phyloP scores from a whole-genome alignment of 768 basidiomycete species.

The Fomitopsis serialis region DNA sequence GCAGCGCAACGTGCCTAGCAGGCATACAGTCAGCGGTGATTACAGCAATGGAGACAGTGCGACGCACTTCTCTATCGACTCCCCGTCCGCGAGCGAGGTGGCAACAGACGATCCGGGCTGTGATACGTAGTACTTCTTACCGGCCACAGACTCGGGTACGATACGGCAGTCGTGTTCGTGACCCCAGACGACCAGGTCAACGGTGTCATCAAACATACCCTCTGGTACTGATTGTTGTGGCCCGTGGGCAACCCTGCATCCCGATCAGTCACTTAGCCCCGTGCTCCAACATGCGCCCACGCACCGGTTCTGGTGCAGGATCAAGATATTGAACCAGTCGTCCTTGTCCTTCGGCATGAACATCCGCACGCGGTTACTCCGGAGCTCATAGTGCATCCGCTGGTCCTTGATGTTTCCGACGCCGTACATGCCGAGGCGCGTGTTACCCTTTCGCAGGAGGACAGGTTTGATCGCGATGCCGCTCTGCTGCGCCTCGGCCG shows the following conservation, averaged over 20 bases:
- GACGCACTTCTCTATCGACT: conserved; percentile 82
- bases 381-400: conserved; percentile 92
- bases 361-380: conserved; percentile 93
- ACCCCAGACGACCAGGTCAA: conserved; percentile 95
- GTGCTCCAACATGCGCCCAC: conserved; percentile 13
- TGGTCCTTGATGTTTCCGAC: conserved; percentile 96
- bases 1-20: conserved; percentile 81
- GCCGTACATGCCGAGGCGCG: conserved; percentile 88
- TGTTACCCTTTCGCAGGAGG: conserved; percentile 84
- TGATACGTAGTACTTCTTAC: conserved; percentile 85
- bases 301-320: conserved; percentile 95
- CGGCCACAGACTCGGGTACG: conserved; percentile 83
- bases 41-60: neutral
- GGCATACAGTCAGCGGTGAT: conserved; percentile 1
- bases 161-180: conserved; percentile 98
- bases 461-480: conserved; percentile 89
- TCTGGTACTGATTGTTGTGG: conserved; percentile 95
- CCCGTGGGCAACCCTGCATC: conserved; percentile 80
- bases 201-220: conserved; percentile 93
- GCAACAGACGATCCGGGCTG: conserved; percentile 96
- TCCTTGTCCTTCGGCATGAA: conserved; percentile 90
- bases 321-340: conserved; percentile 90
- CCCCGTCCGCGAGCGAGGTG: conserved; percentile 91
- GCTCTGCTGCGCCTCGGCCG: conserved; percentile 55
- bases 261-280: neutral